A percentile compares a stretch with the other conserved stretches of the same genome.
phyloP scores from a whole-genome alignment of 352 stramenopile species.

The Phytophthora aleatoria region DNA sequence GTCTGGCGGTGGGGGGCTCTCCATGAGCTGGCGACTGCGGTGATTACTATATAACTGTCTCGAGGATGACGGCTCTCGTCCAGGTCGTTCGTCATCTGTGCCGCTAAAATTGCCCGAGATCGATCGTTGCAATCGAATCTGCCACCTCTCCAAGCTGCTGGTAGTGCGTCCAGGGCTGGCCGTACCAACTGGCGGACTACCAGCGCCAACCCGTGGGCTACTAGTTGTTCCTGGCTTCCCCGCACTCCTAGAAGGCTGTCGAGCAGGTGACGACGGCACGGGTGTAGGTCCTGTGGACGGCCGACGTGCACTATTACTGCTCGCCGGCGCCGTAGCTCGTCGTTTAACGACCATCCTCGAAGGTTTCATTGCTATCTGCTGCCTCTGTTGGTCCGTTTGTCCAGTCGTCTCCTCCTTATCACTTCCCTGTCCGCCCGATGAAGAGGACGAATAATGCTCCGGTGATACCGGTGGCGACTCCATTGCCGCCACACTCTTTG shows the following conservation, averaged over 20 bases:
- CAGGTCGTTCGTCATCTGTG: conserved; percentile 34
- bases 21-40: conserved; percentile 42
- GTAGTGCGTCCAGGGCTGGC: conserved; percentile 18
- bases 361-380: conserved; percentile 39
- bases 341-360: conserved; percentile 64
- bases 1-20: conserved; percentile 39
- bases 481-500: conserved; percentile 1
- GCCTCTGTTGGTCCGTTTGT: conserved; percentile 20
- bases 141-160: conserved; percentile 37
- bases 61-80: conserved; percentile 22
- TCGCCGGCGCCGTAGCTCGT: conserved; percentile 34
- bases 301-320: conserved; percentile 23
- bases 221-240: conserved; percentile 15
- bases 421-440: conserved; percentile 48
- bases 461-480: conserved; percentile 32
- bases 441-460: conserved; percentile 45
- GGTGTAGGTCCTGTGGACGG: conserved; percentile 15
- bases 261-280: conserved; percentile 29
- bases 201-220: conserved; percentile 13
- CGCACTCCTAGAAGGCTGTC: conserved; percentile 19
- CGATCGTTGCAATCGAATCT: conserved; percentile 28
- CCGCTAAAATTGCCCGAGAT: conserved; percentile 35
- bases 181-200: conserved; percentile 12
- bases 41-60: conserved; percentile 34
- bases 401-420: conserved; percentile 46